Evolutionary conservation across 2,329 filamentous ascomycete species (phyloP).

Genomic region (Xylariaceae sp.): DNA sequence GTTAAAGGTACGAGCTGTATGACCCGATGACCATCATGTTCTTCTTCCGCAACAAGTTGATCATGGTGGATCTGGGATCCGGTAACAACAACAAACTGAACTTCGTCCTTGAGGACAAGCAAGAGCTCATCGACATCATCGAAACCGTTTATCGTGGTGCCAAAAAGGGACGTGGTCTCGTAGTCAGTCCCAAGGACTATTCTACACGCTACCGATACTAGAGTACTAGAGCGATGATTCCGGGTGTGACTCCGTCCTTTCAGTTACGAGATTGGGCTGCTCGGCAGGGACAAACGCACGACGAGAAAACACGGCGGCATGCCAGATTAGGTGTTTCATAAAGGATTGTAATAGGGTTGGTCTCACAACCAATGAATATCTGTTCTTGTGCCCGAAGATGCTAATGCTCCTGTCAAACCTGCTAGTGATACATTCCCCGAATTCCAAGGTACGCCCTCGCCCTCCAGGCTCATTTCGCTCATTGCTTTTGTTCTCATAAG

Average conservation of each 20-base stretch:
- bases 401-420: slow-evolving; percentile 28
- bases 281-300: background rate
- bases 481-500: background rate
- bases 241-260: background rate
- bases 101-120: slow-evolving; percentile 94
- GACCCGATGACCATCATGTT: slow-evolving; percentile 95
- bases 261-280: background rate
- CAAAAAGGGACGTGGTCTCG: slow-evolving; percentile 94
- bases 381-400: slow-evolving; percentile 24
- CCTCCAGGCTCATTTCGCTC: background rate
- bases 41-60: slow-evolving; percentile 98
- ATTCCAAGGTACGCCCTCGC: slow-evolving; percentile 21
- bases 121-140: slow-evolving; percentile 96
- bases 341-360: slow-evolving; percentile 30
- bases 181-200: slow-evolving; percentile 86
- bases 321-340: background rate
- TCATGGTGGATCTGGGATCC: slow-evolving; percentile 97
- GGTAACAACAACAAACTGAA: slow-evolving; percentile 99
- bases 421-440: slow-evolving; percentile 13
- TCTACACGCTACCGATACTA: slow-evolving; percentile 31
- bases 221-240: background rate
- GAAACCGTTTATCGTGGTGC: slow-evolving; percentile 98
- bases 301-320: background rate
- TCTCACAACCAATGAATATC: slow-evolving; percentile 30
- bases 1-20: slow-evolving; percentile 65